Evolutionary conservation across 257 asterid species (phyloP).

Genomic region (Osmanthus fragrans): DNA sequence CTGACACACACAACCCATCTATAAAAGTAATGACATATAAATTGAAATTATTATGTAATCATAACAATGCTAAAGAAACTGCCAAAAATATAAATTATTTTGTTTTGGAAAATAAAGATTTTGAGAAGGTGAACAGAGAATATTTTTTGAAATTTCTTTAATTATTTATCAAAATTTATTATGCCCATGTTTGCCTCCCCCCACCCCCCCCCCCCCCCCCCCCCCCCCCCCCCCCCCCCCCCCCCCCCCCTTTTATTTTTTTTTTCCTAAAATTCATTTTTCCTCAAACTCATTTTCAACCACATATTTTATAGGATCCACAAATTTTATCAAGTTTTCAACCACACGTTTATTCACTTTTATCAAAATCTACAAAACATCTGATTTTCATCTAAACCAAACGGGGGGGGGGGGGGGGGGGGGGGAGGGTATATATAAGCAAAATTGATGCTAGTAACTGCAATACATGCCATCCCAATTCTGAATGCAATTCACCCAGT

Average conservation of each 20-base stretch:
- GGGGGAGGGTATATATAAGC: neutral
- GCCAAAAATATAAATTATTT: neutral
- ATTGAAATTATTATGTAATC: neutral
- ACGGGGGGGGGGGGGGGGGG: neutral
- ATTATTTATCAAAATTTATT: neutral
- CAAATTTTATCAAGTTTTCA: no score
- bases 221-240: no score
- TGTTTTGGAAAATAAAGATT: neutral
- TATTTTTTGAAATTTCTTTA: neutral
- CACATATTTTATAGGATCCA: no score
- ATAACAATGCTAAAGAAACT: neutral
- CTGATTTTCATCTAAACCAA: no score
- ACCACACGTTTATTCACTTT: no score
- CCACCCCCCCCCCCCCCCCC: no score
- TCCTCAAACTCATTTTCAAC: no score
- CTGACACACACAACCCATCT: neutral
- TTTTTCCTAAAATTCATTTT: no score
- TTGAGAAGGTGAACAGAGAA: neutral
- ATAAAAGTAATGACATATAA: neutral
- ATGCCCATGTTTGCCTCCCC: no score
- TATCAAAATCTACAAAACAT: no score
- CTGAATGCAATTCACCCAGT: conserved; percentile 11
- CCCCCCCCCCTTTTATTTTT: no score
- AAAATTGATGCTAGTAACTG: neutral
- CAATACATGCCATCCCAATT: neutral